Conservation (phyloP, 2,329 filamentous ascomycete genomes). For the Hypocreales sp. region DNA sequence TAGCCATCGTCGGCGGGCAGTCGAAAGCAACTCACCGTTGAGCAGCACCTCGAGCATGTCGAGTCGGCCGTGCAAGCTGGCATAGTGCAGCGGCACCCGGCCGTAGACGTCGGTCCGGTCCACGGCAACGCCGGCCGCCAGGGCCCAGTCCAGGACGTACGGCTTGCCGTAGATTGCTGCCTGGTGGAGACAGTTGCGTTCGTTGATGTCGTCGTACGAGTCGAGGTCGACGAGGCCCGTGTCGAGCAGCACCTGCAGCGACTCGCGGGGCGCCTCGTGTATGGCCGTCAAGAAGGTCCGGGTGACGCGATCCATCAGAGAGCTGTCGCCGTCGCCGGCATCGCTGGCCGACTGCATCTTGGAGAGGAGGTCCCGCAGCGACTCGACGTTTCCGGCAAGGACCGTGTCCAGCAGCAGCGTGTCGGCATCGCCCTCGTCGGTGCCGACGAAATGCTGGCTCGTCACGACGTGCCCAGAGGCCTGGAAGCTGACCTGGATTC, state of each 20-base stretch:
- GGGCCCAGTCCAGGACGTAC: slow-evolving; percentile 60
- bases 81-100: slow-evolving; percentile 84
- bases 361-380: slow-evolving; percentile 65
- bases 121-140: slow-evolving; percentile 63
- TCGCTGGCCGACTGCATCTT: slow-evolving; percentile 45
- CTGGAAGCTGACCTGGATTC: slow-evolving; percentile 79
- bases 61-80: slow-evolving; percentile 82
- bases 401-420: slow-evolving; percentile 78
- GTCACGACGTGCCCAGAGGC: slow-evolving; percentile 47
- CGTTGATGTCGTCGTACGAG: slow-evolving; percentile 94
- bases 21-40: slow-evolving; percentile 28
- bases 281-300: slow-evolving; percentile 83
- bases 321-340: slow-evolving; percentile 39
- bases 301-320: slow-evolving; percentile 62
- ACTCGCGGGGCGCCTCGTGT: slow-evolving; percentile 64
- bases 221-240: slow-evolving; percentile 78
- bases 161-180: slow-evolving; percentile 85
- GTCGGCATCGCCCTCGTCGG: slow-evolving; percentile 82
- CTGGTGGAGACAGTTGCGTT: slow-evolving; percentile 90
- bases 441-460: slow-evolving; percentile 50
- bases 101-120: slow-evolving; percentile 84
- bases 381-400: slow-evolving; percentile 62
- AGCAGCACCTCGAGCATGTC: slow-evolving; percentile 69
- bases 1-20: too few relatives aligned
- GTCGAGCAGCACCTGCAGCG: slow-evolving; percentile 61